Percentiles rank a stretch among this genome's conserved stretches.
Evolutionary conservation across 257 asterid genomes (phyloP).

Genomic region (Forsythia suspensa): DNA sequence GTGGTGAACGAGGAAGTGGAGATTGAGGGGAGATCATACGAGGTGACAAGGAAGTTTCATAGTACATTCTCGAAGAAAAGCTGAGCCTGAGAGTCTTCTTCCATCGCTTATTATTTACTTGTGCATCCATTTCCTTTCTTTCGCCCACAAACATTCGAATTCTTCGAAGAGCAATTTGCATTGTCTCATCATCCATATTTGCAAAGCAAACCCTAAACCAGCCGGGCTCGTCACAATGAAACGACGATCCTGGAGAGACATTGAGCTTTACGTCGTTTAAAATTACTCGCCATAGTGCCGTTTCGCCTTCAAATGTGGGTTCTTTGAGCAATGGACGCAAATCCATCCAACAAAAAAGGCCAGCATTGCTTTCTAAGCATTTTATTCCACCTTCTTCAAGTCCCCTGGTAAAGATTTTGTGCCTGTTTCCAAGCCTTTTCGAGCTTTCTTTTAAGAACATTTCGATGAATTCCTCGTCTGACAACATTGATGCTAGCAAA

Average conservation of each 20-base stretch:
- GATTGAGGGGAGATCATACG: slow-evolving; percentile 47
- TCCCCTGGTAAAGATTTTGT: slow-evolving; percentile 35
- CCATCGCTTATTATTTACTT: slow-evolving; percentile 27
- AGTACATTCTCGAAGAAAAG: slow-evolving; percentile 32
- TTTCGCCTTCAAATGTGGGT: slow-evolving; percentile 54
- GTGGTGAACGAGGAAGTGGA: slow-evolving; percentile 50
- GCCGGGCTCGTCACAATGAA: slow-evolving; percentile 74
- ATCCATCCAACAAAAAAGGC: slow-evolving; percentile 89
- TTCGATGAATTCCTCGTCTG: slow-evolving; percentile 56
- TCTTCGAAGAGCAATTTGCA: slow-evolving; percentile 55
- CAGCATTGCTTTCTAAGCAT: slow-evolving; percentile 70
- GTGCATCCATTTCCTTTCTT: background rate
- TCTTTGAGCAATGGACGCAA: slow-evolving; percentile 46
- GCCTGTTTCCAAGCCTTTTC: slow-evolving; percentile 41
- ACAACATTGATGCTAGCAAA: slow-evolving; percentile 54
- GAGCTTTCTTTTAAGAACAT: slow-evolving; percentile 33
- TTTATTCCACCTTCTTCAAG: slow-evolving; percentile 45
- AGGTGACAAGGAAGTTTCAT: slow-evolving; percentile 39
- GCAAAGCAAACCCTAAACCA: slow-evolving; percentile 93
- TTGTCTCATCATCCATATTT: slow-evolving; percentile 60
- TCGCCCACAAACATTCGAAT: slow-evolving; percentile 41
- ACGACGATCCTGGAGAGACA: slow-evolving; percentile 75
- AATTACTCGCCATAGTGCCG: slow-evolving; percentile 56
- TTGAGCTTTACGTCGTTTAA: slow-evolving; percentile 63
- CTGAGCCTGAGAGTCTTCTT: slow-evolving; percentile 40